phyloP scores from a whole-genome alignment of 2,329 filamentous ascomycete species.

The Magnaporthales sp. region DNA sequence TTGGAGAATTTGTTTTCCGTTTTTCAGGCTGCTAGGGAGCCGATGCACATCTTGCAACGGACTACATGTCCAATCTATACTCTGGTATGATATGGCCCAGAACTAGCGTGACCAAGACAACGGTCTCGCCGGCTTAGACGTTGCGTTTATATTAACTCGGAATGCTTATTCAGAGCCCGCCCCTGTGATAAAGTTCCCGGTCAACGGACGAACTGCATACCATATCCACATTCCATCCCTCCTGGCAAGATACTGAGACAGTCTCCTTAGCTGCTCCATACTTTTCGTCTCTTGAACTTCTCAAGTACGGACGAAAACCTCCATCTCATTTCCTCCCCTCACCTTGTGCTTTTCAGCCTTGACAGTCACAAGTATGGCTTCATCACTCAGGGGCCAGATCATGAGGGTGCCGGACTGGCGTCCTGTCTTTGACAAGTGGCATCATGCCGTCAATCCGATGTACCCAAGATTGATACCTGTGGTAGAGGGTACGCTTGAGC shows the following conservation, averaged over 20 bases:
- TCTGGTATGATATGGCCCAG: neutral
- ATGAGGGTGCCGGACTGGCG: slow-evolving; percentile 5
- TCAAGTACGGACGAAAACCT: slow-evolving; percentile 57
- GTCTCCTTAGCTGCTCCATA: neutral
- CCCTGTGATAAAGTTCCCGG: neutral
- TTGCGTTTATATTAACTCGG: neutral
- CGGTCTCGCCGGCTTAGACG: neutral
- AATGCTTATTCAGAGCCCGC: neutral
- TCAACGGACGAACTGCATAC: neutral
- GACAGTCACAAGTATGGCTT: slow-evolving; percentile 72
- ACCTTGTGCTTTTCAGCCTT: slow-evolving; percentile 69
- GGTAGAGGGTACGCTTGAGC: slow-evolving; percentile 1
- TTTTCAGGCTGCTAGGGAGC: neutral
- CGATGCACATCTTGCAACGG: neutral
- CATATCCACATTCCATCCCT: neutral
- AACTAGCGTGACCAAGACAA: neutral
- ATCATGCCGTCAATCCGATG: slow-evolving; percentile 1
- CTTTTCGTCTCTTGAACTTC: neutral
- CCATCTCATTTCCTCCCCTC: slow-evolving; percentile 70
- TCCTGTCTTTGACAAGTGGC: slow-evolving; percentile 4
- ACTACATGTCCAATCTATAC: neutral
- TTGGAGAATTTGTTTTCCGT: neutral
- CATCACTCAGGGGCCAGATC: slow-evolving; percentile 1
- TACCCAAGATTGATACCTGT: slow-evolving; percentile 4
- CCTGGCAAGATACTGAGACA: neutral